Base-by-base conservation (phyloP, 2,329 filamentous ascomycete species). In the Clonostachys byssicola region DNA sequence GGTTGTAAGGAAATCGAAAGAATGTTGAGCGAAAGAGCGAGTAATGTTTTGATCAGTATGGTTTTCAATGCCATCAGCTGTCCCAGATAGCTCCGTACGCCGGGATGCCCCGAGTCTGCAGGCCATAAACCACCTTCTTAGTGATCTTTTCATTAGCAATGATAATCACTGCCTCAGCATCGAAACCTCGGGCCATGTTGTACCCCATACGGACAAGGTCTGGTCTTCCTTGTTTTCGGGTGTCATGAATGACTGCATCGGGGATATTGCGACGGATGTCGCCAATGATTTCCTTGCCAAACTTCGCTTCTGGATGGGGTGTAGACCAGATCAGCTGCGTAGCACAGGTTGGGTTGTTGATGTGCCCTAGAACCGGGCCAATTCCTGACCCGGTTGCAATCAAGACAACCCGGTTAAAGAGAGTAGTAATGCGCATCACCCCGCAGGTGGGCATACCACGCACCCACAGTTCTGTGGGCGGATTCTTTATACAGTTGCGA, bases 71-170 rank as follows among this genome's bases (percentile, higher is more conserved):
- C 23, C 23, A 30, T 30, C 40, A 72, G 44, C 68, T 71, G 51
- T 91, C 88, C 68, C 85, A 91, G 55, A 91, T 88, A 9, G 87
- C 84, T 7, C 87, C 88, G 65, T 78, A 90, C 9, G 85, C 85
- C 3, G 80, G 74, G 8, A 89, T 64, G 0, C 85, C 84, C 47
- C 83, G 72, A 36, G 72, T 74, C 65, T 89, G 85, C 44, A 91
- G 66, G 9, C 77, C 83, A 59, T 83, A 86, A 1, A 90, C 85
- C 2, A 90, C 73, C 66, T 80, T 80, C 57, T 75, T 75, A 16
- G 86, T 89, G 34, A 89, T 75, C 48, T 66, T 75, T 48, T 83
- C 80, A 60, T 90, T 91, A 47, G 82, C 83, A 56, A 91, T 85
- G 50, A 89, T 77, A 58, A 89, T 83, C 36, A 89, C 84, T 3